Conservation (phyloP, 2,329 filamentous ascomycete genomes). For the Ophiostoma tasmaniense region DNA sequence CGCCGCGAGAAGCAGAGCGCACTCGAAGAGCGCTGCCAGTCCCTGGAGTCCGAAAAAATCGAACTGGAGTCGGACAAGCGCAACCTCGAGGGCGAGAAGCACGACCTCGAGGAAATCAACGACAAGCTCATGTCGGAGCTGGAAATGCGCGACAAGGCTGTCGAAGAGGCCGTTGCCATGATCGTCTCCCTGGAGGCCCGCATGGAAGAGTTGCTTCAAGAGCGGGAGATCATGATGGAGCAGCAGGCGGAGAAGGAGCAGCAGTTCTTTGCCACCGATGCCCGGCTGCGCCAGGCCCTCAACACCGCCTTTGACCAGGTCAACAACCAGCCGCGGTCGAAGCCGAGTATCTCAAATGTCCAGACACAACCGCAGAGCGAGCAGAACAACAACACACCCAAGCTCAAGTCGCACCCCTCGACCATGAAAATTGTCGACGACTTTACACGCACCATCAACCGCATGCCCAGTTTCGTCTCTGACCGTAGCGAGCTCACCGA, state of each 20-base stretch:
- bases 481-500: slow-evolving; percentile 51
- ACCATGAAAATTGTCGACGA: slow-evolving; percentile 25
- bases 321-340: neutral
- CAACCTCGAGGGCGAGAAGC: slow-evolving; percentile 49
- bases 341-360: neutral
- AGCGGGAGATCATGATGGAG: slow-evolving; percentile 47
- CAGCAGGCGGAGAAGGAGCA: slow-evolving; percentile 40
- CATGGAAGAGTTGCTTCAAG: slow-evolving; percentile 44
- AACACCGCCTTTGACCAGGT: neutral
- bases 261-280: slow-evolving; percentile 28
- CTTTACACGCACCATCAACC: slow-evolving; percentile 34
- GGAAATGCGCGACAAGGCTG: slow-evolving; percentile 59
- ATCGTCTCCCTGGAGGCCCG: slow-evolving; percentile 58
- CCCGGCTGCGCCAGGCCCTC: slow-evolving; percentile 21
- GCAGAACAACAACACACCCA: slow-evolving; percentile 15
- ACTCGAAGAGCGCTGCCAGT: slow-evolving; percentile 41
- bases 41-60: slow-evolving; percentile 50
- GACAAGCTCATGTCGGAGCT: slow-evolving; percentile 51
- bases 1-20: slow-evolving; percentile 53
- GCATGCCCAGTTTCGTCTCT: slow-evolving; percentile 58
- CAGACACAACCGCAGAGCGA: neutral
- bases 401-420: slow-evolving; percentile 1
- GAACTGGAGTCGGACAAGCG: slow-evolving; percentile 51
- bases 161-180: slow-evolving; percentile 62
- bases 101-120: slow-evolving; percentile 50